Evolutionary conservation across 331 rosid genomes (phyloP).

Genomic region (Malus hybrid): DNA sequence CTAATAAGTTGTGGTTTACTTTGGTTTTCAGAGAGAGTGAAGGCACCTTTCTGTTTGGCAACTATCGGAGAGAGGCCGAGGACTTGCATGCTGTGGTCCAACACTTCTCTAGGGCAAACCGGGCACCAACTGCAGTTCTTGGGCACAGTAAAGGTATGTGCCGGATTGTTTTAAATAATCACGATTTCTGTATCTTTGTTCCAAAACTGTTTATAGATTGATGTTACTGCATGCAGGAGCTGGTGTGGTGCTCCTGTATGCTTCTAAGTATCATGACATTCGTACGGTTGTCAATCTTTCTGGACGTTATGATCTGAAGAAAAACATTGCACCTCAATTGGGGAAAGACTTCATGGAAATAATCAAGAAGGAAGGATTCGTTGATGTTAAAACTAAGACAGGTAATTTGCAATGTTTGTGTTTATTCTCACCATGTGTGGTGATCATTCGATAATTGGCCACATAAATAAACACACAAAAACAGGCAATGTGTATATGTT

Average conservation of each 20-base stretch:
- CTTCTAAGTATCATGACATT: slow-evolving; percentile 45
- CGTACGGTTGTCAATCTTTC: slow-evolving; percentile 52
- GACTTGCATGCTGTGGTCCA: slow-evolving; percentile 59
- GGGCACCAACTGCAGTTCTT: slow-evolving; percentile 38
- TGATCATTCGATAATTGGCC: no score
- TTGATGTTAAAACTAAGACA: slow-evolving; percentile 36
- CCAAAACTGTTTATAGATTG: not conserved
- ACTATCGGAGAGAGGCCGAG: slow-evolving; percentile 55
- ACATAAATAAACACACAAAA: not conserved
- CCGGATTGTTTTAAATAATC: not conserved
- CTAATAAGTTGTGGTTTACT: slow-evolving; percentile 19
- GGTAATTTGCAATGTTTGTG: slow-evolving; percentile 23
- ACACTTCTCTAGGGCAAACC: slow-evolving; percentile 42
- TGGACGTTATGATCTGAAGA: slow-evolving; percentile 57
- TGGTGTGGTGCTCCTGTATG: slow-evolving; percentile 49
- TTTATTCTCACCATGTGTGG: no score
- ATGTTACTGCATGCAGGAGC: slow-evolving; percentile 41
- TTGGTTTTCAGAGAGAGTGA: slow-evolving; percentile 68
- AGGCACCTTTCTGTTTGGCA: slow-evolving; percentile 58
- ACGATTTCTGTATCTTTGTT: not conserved
- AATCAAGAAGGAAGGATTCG: slow-evolving; percentile 47
- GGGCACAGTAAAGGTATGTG: slow-evolving; percentile 83
- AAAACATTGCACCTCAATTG: slow-evolving; percentile 36
- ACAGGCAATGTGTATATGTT: not conserved
- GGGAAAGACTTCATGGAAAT: slow-evolving; percentile 46